Base-by-base conservation (phyloP, 2,329 filamentous ascomycete genomes). In the Aureobasidium lini region DNA sequence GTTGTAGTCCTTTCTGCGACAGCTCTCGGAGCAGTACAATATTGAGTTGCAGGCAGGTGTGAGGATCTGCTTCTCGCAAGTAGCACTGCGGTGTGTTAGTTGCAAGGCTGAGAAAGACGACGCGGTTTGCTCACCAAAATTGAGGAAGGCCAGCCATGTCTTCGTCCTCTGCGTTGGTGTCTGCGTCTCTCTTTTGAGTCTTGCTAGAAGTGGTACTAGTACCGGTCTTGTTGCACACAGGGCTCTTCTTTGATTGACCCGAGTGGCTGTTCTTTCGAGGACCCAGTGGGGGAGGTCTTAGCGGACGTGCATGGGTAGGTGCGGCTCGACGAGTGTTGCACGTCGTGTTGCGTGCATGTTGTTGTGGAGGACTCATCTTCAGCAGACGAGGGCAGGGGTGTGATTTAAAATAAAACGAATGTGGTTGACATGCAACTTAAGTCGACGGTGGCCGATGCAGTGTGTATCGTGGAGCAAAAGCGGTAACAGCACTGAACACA, bases 41-140 rank as follows among this genome's bases (percentile, higher is more conserved):
- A 84, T 76, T 15, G 77, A 77, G 67, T 82, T 81, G 69, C 80
- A 79, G 23, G 54, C 54, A 15, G 84, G 84, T 34, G 80, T 78
- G 57, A 82, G 79, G 66, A 86, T 86, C 72, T 86, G 83, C 70
- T 79, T 84, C 70, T 86, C 84, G 71, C 84, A 86, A 67, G 80
- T 84, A 63, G 83, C 80, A 72, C 83, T 86, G 63, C 18, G 32
- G 42, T 39, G 13, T 42, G 48, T 44, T 47, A 36, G 46, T 16
- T 8, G 15, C n/a, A 60, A 44, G 37, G 49, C 8, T 34, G 37
- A 44, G 13, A n/a, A n/a, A 39, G 40, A 60, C 59, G 15, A 18
- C n/a, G 11, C 13, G n/a, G 13, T 13, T 62, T 43, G 68, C 73
- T 57, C 69, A 81, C 79, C 79, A 81, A 70, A 76, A 81, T 62